Evolutionary conservation across 2,329 filamentous ascomycete genomes (phyloP).

Genomic region (Phialocephala sp.): DNA sequence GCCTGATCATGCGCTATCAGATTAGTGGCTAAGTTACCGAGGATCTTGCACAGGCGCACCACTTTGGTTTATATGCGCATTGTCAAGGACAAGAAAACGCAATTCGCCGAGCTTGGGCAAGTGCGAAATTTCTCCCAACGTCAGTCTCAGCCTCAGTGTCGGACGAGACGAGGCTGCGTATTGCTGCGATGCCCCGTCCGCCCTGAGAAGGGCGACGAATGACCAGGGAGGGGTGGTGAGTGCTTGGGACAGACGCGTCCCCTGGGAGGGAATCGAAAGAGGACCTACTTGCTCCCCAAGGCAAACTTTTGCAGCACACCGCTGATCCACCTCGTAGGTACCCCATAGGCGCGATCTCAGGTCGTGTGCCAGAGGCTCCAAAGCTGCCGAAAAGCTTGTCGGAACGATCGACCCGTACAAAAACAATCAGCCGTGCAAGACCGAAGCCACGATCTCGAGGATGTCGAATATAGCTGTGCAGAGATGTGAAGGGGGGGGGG

Average conservation of each 20-base stretch:
- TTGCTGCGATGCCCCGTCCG: constrained; percentile 1
- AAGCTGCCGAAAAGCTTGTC: constrained; percentile 2
- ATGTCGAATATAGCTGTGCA: constrained; percentile 4
- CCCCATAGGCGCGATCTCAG: neutral
- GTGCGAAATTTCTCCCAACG: neutral
- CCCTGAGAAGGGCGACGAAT: neutral
- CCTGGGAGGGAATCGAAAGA: neutral
- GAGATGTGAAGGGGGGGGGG: neutral
- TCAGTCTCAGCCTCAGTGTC: neutral
- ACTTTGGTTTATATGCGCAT: constrained; percentile 9
- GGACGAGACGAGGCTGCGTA: neutral
- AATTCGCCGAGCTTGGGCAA: neutral
- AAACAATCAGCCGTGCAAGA: constrained; percentile 7
- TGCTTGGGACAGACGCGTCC: too few species aligned
- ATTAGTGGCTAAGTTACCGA: constrained; percentile 21
- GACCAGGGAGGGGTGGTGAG: neutral
- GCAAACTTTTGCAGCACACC: constrained; percentile 6
- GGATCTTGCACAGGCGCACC: constrained; percentile 11
- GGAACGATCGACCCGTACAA: constrained; percentile 1
- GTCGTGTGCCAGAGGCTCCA: neutral
- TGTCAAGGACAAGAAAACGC: neutral
- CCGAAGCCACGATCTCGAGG: neutral
- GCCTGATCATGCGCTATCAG: constrained; percentile 19
- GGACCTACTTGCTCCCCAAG: neutral
- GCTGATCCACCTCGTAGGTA: constrained; percentile 5